A percentile compares a stretch with the other conserved stretches of the same genome.
These are phyloP conservation scores for Ophiorrhiza pumila DNA, from an alignment of 257 asterid genomes.

Conservation along the genomic window DNA sequence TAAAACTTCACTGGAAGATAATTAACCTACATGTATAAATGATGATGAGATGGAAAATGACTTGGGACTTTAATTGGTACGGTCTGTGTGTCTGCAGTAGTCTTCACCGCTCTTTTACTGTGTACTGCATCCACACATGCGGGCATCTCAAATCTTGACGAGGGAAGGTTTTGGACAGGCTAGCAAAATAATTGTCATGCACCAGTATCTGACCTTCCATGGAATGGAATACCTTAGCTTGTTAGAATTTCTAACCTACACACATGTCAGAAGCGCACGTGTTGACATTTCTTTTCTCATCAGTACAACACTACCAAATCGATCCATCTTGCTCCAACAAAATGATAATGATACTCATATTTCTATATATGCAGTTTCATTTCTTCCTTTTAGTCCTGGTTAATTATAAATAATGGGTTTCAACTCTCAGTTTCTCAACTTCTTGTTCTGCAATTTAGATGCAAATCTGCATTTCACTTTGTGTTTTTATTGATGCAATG, in stretches of 20 bases:
- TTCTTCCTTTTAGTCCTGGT: no score
- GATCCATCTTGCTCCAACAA: neutral
- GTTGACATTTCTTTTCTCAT: slow-evolving; percentile 8
- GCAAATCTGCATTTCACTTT: no score
- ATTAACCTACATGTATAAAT: no score
- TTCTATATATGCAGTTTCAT: no score
- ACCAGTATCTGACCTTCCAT: neutral
- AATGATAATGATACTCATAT: no score
- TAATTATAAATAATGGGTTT: no score
- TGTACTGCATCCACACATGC: slow-evolving; percentile 8
- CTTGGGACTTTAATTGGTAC: no score
- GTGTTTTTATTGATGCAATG: no score
- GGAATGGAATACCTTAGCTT: neutral
- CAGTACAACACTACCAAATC: slow-evolving; percentile 2
- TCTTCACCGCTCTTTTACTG: neutral
- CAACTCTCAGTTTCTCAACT: no score
- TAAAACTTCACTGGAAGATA: no score
- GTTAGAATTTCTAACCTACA: neutral
- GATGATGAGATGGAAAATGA: no score
- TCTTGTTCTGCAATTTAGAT: no score
- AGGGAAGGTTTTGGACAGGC: slow-evolving; percentile 7
- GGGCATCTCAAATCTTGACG: neutral
- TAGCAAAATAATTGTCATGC: neutral
- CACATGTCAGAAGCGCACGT: slow-evolving; percentile 18
- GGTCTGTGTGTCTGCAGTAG: neutral